Conservation (phyloP, 2,329 filamentous ascomycete species). For the Aspergillus candidus region DNA sequence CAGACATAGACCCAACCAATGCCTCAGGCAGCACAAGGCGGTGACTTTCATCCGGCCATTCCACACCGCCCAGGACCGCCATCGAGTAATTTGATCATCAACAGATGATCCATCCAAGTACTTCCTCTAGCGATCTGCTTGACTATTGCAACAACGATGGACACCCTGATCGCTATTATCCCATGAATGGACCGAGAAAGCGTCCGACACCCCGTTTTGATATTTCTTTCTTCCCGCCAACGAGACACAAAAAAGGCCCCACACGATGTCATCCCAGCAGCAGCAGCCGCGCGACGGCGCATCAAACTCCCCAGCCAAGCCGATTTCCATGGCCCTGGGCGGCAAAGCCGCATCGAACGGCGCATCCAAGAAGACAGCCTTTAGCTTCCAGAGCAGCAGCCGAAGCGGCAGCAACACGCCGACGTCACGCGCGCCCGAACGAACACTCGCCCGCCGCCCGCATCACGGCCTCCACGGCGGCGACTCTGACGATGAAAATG, state of each 20-base stretch:
- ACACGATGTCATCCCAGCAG: constrained; percentile 13
- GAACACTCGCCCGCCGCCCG: constrained; percentile 24
- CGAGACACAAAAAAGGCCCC: background rate
- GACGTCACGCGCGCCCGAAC: constrained; percentile 12
- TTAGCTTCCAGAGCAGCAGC: constrained; percentile 26
- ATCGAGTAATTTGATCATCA: too few relatives aligned
- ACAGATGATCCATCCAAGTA: too few relatives aligned
- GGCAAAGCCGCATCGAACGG: constrained; percentile 22
- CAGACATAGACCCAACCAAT: too few relatives aligned
- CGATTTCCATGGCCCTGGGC: constrained; percentile 37
- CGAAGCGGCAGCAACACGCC: too few relatives aligned
- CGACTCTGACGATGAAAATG: constrained; percentile 52
- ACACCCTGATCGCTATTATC: too few relatives aligned
- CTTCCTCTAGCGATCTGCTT: background rate
- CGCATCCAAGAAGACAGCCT: constrained; percentile 25
- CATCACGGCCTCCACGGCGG: constrained; percentile 33
- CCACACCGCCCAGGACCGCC: too few relatives aligned
- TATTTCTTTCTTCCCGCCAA: background rate
- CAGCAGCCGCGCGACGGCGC: constrained; percentile 9
- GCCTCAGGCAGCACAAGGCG: too few relatives aligned
- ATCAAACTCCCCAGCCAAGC: constrained; percentile 20
- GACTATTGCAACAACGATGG: too few relatives aligned
- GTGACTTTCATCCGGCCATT: too few relatives aligned
- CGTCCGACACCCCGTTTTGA: too few relatives aligned
- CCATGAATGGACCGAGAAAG: too few relatives aligned